Percentiles rank a stretch among this genome's conserved stretches.
phyloP scores from a whole-genome alignment of 192 early-diverging fungal genomes.

The Allomyces arbusculus region DNA sequence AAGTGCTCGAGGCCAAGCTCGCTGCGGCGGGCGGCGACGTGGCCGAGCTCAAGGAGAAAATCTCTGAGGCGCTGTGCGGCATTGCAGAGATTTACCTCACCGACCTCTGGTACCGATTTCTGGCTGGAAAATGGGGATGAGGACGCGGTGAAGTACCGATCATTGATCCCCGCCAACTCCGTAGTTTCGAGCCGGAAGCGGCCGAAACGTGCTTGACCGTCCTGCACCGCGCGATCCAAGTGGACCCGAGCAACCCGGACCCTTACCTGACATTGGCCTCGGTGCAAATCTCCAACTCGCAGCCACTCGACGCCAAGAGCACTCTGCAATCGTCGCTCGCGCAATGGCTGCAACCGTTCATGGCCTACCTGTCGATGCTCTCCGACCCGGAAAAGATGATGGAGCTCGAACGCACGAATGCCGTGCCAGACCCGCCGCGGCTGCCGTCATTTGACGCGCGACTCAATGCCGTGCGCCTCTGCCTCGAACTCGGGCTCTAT shows the following conservation, averaged over 20 bases:
- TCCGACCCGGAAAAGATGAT: conserved; percentile 3
- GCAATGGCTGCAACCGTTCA: not conserved
- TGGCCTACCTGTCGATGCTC: conserved; percentile 36
- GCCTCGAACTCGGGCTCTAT: conserved; percentile 65
- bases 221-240: conserved; percentile 38
- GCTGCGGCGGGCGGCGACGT: conserved; percentile 14
- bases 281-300: conserved; percentile 65
- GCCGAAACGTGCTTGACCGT: conserved; percentile 64
- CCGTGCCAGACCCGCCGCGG: conserved; percentile 8
- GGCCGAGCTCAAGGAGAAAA: conserved; percentile 32
- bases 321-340: conserved; percentile 40
- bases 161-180: not conserved
- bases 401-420: conserved; percentile 1
- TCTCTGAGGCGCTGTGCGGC: conserved; percentile 68
- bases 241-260: conserved; percentile 58
- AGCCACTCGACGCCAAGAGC: conserved; percentile 52
- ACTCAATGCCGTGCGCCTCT: conserved; percentile 56
- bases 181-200: conserved; percentile 64
- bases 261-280: conserved; percentile 75
- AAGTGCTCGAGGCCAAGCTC: conserved; percentile 15
- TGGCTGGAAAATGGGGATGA: not conserved
- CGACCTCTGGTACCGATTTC: conserved; percentile 65
- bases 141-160: not conserved
- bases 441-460: conserved; percentile 71
- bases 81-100: conserved; percentile 96